Percentiles rank a stretch among this genome's conserved stretches.
These are phyloP conservation scores for Akanthomyces dipterigenus DNA, from an alignment of 2,329 filamentous ascomycete genomes.

Conservation along the genomic window DNA sequence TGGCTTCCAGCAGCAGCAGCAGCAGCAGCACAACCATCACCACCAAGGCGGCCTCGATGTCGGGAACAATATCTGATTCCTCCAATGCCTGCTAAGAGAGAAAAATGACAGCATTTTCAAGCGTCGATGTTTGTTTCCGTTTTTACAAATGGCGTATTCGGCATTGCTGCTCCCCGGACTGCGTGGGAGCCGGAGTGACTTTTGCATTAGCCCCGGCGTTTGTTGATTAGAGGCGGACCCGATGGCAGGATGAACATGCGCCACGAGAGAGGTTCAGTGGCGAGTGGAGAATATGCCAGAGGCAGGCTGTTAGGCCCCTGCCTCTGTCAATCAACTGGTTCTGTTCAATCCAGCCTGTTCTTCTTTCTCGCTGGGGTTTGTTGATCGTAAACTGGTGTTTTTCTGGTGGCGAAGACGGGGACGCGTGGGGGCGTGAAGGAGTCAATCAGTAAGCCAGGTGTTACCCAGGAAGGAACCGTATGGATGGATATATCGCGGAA, in stretches of 20 bases:
- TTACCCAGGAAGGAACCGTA: not conserved
- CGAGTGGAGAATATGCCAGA: not conserved
- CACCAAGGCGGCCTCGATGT: slow-evolving; percentile 45
- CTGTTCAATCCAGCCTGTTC: not conserved
- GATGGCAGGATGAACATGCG: not conserved
- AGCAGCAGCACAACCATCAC: slow-evolving; percentile 32
- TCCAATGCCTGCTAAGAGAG: not conserved
- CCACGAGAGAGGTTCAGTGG: not conserved
- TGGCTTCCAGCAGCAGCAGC: slow-evolving; percentile 32
- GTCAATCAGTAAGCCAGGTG: not conserved
- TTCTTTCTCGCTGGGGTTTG: not conserved
- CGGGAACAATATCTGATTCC: slow-evolving; percentile 34
- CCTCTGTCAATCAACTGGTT: not conserved
- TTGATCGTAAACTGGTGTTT: not conserved
- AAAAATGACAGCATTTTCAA: not conserved
- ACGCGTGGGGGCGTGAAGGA: not conserved
- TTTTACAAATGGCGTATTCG: slow-evolving; percentile 6
- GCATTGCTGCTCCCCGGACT: not conserved
- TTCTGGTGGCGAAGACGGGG: not conserved
- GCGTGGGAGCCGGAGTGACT: not conserved
- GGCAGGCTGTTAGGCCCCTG: not conserved
- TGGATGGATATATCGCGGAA: not conserved
- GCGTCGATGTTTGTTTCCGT: slow-evolving; percentile 14
- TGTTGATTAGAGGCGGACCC: not conserved
- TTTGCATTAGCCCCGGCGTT: slow-evolving; percentile 11